Evolutionary conservation across 1,284 basidiomycete genomes (phyloP), one percentile per base, ranked within the genome.

Genomic region (Entoloma clypeatum): DNA sequence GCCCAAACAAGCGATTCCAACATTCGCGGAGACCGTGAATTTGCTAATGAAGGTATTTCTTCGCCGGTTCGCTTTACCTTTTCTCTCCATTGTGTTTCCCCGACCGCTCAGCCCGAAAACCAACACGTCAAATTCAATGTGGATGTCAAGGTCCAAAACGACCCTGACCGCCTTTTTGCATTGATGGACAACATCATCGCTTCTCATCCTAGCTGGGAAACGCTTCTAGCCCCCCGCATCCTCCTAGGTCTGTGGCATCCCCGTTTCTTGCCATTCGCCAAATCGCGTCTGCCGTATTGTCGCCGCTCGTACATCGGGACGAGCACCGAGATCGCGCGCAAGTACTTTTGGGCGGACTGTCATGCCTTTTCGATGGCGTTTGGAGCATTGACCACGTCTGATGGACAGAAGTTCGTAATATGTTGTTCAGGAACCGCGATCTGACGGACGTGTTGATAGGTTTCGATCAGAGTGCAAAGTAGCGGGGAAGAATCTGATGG

Each of bases 161-260:
- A 95, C 55, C 93, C 96, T 0, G 81, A 81, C 37, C 78, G 79
- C 27, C 75, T 99, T 27, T 99, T 99, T 68, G 64, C 68, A 11
- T 73, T 97, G 33, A 93, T 99, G 81, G 77, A 89, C 64, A 65
- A 65, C 31, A 74, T 81, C 46, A 81, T 99, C 43, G 72, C 79
- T 17, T 62, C 71, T 11, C 81, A 92, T 48, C 72, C 78, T 2
- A 67, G 78, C 26, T 98, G 88, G 86, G 75, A 93, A 61, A 84
- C 77, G 3, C 65, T 62, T 17, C 80, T 99, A 29, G 92, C 91
- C 1, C 93, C 94, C 0, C 79, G 95, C n/a, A 79, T 98, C 53
- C 71, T 98, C 18, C 74, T 98, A 30, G 95, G 84, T 8, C 68
- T 87, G 13, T 95, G 93, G 92, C 95, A 99, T 66, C 92, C 95